Evolutionary conservation across 345 rosid species (phyloP).

Genomic region (Populus ilicifolia): DNA sequence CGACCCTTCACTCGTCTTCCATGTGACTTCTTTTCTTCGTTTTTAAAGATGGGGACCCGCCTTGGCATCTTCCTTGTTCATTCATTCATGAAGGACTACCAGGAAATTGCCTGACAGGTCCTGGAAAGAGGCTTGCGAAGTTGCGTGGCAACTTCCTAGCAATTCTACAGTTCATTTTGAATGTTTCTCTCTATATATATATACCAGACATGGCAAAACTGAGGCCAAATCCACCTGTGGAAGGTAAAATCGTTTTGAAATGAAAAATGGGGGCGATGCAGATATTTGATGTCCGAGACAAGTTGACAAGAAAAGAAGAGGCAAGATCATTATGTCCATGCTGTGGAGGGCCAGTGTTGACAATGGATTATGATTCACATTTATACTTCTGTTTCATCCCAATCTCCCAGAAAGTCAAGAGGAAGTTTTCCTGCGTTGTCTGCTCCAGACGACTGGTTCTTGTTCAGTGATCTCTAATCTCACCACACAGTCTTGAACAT

Average conservation of each 20-base stretch:
- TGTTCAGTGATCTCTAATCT: not conserved
- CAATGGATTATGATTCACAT: constrained; percentile 14
- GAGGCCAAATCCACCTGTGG: not conserved
- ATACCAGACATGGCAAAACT: too few species aligned
- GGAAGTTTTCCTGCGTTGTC: constrained; percentile 22
- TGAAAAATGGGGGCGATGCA: constrained; percentile 13
- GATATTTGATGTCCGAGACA: constrained; percentile 22
- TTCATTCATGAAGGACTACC: not conserved
- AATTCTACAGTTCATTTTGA: not conserved
- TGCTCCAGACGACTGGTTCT: constrained; percentile 31
- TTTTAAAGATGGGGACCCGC: not conserved
- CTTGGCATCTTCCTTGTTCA: not conserved
- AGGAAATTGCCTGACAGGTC: not conserved
- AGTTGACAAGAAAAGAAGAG: constrained; percentile 5
- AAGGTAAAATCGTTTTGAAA: not conserved
- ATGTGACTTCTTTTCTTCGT: not conserved
- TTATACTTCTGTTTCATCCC: constrained; percentile 26
- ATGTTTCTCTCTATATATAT: too few species aligned
- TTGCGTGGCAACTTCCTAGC: not conserved
- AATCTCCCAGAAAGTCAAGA: constrained; percentile 22
- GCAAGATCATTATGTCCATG: constrained; percentile 17
- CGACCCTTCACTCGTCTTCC: too few species aligned
- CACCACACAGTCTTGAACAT: too few species aligned
- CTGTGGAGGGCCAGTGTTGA: constrained; percentile 27
- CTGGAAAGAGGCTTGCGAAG: not conserved